phyloP scores from a whole-genome alignment of 768 basidiomycete species.

The Pisolithus tinctorius region DNA sequence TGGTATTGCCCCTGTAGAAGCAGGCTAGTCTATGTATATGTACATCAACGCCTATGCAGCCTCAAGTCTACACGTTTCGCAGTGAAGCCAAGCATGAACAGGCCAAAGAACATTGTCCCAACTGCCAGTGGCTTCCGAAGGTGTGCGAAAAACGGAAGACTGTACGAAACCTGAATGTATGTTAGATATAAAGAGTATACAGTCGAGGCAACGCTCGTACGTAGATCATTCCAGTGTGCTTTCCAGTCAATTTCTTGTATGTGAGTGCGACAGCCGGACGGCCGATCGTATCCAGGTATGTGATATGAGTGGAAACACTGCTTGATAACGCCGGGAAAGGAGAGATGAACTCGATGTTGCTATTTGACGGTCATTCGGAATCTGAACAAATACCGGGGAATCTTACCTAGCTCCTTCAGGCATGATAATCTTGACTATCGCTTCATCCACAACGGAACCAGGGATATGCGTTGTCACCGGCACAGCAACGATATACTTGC shows the following conservation, averaged over 20 bases:
- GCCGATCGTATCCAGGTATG: constrained; percentile 89
- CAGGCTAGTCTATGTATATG: not conserved
- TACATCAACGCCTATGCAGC: constrained; percentile 34
- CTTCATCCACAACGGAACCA: constrained; percentile 75
- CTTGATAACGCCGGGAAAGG: constrained; percentile 74
- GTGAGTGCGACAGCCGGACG: constrained; percentile 71
- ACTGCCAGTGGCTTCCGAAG: constrained; percentile 83
- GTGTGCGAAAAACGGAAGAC: constrained; percentile 72
- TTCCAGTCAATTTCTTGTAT: constrained; percentile 71
- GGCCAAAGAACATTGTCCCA: constrained; percentile 55
- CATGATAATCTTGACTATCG: constrained; percentile 71
- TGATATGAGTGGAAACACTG: constrained; percentile 59
- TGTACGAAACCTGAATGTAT: constrained; percentile 73
- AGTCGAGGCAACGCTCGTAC: constrained; percentile 42
- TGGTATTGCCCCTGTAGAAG: not conserved
- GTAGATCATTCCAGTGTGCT: constrained; percentile 74
- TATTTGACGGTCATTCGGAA: constrained; percentile 25
- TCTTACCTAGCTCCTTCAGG: constrained; percentile 95
- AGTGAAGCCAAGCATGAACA: constrained; percentile 49
- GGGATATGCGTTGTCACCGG: constrained; percentile 82
- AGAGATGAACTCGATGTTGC: constrained; percentile 67
- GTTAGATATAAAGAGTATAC: constrained; percentile 6
- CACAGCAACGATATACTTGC: constrained; percentile 68
- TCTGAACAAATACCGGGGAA: constrained; percentile 8
- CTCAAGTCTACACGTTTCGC: constrained; percentile 48